These are phyloP conservation scores for Dictyostelium firmibasis DNA, from an alignment of 78 protist species.

Conservation along the genomic window DNA sequence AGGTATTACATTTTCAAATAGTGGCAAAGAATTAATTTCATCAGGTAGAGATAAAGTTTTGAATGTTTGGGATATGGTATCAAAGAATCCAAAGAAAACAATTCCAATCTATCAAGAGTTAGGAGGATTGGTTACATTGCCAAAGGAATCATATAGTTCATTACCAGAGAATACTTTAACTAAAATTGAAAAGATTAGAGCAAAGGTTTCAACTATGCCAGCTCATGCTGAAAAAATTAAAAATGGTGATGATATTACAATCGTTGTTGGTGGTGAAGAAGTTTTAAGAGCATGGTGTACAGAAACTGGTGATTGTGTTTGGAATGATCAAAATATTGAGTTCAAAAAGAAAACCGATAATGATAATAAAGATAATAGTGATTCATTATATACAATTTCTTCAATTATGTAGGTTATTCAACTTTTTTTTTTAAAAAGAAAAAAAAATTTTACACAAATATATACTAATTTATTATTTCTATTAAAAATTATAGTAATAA, in stretches of 20 bases:
- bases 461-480: neutral
- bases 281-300: conserved; percentile 75
- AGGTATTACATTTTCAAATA: conserved; percentile 62
- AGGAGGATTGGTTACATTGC: conserved; percentile 32
- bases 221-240: neutral
- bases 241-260: conserved; percentile 8
- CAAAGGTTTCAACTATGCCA: neutral
- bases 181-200: conserved; percentile 16
- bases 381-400: neutral
- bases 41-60: conserved; percentile 71
- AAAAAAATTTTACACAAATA: no score
- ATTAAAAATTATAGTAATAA: neutral
- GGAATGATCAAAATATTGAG: conserved; percentile 46
- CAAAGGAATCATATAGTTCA: neutral
- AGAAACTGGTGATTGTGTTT: conserved; percentile 68
- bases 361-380: neutral
- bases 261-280: conserved; percentile 68
- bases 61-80: conserved; percentile 60
- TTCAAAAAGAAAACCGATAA: conserved; percentile 40
- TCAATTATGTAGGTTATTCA: neutral
- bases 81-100: conserved; percentile 37
- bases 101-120: conserved; percentile 67
- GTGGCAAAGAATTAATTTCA: conserved; percentile 50
- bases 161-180: neutral
- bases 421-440: neutral